Evolutionary conservation across 2,329 filamentous ascomycete species (phyloP).

Genomic region (Grosmannia penicillata): DNA sequence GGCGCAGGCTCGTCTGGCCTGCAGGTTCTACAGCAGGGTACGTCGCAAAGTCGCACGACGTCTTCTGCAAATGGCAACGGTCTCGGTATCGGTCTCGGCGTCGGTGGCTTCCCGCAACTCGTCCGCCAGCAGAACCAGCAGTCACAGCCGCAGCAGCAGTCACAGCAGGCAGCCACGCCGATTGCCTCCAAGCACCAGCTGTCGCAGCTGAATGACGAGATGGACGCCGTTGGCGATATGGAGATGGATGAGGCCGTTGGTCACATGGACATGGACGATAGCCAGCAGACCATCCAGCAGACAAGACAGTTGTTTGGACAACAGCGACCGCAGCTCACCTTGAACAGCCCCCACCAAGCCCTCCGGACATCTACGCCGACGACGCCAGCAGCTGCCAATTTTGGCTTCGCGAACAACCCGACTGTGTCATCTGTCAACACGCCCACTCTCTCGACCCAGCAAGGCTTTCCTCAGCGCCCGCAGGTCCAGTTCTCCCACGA

Average conservation of each 20-base stretch:
- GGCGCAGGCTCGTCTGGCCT: slow-evolving; percentile 4
- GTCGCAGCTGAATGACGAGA: slow-evolving; percentile 42
- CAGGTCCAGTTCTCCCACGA: slow-evolving; percentile 31
- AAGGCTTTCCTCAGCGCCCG: slow-evolving; percentile 40
- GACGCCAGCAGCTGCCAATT: slow-evolving; percentile 64
- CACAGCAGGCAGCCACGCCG: slow-evolving; percentile 12
- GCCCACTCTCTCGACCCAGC: slow-evolving; percentile 71
- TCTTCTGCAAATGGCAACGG: slow-evolving; percentile 2
- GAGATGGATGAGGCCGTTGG: slow-evolving; percentile 81
- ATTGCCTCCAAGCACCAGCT: slow-evolving; percentile 13
- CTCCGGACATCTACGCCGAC: slow-evolving; percentile 75
- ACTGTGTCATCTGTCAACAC: slow-evolving; percentile 97
- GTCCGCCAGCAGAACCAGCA: slow-evolving; percentile 23
- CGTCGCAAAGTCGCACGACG: slow-evolving; percentile 12
- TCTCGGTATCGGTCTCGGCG: slow-evolving; percentile 17
- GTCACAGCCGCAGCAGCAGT: slow-evolving; percentile 4
- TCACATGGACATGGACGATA: slow-evolving; percentile 48
- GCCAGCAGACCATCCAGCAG: slow-evolving; percentile 52
- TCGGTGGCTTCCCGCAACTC: slow-evolving; percentile 23
- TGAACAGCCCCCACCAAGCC: slow-evolving; percentile 67
- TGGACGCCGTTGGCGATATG: slow-evolving; percentile 87
- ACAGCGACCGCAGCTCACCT: slow-evolving; percentile 56
- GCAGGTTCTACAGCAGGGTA: slow-evolving; percentile 9
- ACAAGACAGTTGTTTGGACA: slow-evolving; percentile 55
- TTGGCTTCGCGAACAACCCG: slow-evolving; percentile 79